phyloP scores from a whole-genome alignment of 78 protist genomes.

The Pelomyxa schiedti region DNA sequence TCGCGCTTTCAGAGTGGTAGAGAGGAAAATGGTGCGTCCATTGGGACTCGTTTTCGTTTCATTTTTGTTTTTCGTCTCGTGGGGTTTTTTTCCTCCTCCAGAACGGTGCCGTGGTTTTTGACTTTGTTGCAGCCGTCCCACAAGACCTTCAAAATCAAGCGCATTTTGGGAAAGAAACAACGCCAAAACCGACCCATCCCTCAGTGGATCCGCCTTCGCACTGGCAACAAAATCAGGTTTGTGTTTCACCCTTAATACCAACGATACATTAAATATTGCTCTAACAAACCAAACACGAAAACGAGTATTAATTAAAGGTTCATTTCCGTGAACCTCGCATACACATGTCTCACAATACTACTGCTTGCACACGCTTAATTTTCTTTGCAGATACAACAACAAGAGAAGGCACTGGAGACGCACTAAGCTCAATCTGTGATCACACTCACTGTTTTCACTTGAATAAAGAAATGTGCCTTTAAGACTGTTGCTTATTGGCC shows the following conservation, averaged over 20 bases:
- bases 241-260: neutral
- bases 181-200: conserved; percentile 93
- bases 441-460: conserved; percentile 7
- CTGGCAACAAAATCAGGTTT: conserved; percentile 90
- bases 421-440: conserved; percentile 92
- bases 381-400: conserved; percentile 81
- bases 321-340: too few relatives aligned
- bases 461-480: too few relatives aligned
- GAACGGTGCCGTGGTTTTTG: too few relatives aligned
- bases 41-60: too few relatives aligned
- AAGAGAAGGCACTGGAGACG: conserved; percentile 98
- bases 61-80: too few relatives aligned
- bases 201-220: conserved; percentile 93
- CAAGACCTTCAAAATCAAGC: conserved; percentile 73
- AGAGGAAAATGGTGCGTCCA: too few relatives aligned
- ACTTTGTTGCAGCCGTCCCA: conserved; percentile 84
- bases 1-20: too few relatives aligned
- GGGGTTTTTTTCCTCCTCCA: too few relatives aligned
- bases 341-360: too few relatives aligned
- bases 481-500: too few relatives aligned
- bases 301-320: too few relatives aligned
- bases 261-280: neutral
- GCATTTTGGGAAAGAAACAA: conserved; percentile 75
- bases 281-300: neutral
- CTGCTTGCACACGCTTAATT: neutral